Base-by-base conservation (phyloP, 768 basidiomycete species). In the Leucogyrophana mollusca region DNA sequence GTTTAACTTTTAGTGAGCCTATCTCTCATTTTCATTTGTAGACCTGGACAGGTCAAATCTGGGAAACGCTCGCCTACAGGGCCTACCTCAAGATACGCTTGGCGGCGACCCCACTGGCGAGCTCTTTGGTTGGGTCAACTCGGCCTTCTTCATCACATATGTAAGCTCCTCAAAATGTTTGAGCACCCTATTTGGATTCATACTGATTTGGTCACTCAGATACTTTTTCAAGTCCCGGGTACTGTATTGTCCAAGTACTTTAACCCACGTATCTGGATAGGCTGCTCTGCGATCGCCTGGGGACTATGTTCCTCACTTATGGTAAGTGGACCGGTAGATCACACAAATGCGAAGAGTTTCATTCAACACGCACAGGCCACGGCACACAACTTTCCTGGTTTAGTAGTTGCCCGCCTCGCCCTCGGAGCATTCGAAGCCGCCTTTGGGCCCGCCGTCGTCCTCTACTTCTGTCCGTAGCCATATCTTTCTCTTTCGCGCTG, bases 131-230 rank as follows among this genome's bases (percentile, higher is more conserved):
- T 84, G 83, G 84, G 68, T 82, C 34, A 82, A 80, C 50, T 83
- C 82, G 2, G 73, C 72, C 3, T 87, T 87, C 66, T 87, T 81
- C 68, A 78, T 86, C 58, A 78, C 85, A 49, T 86, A 85, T 56
- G 83, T 82, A 45, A 32, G 74, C 60, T 16, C 14, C n/a, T 41
- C 34, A 45, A 21, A 18, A 8, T 14, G n/a, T n/a, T n/a, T n/a
- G n/a, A n/a, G n/a, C n/a, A n/a, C n/a, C n/a, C n/a, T n/a, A n/a
- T n/a, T n/a, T n/a, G n/a, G n/a, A n/a, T n/a, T n/a, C 22, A 18
- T n/a, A 3, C 17, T 56, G 42, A 44, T 20, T 10, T 4, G 9
- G 14, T 10, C 34, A n/a, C 7, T 13, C 56, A 85, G 81, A 82
- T 87, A 44, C 46, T 85, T 14, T 79, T 68, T 45, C 79, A 82